A percentile compares a stretch with the other conserved stretches of the same genome.
These are phyloP conservation scores for Salvia miltiorrhiza DNA, from an alignment of 257 asterid genomes.

Conservation along the genomic window DNA sequence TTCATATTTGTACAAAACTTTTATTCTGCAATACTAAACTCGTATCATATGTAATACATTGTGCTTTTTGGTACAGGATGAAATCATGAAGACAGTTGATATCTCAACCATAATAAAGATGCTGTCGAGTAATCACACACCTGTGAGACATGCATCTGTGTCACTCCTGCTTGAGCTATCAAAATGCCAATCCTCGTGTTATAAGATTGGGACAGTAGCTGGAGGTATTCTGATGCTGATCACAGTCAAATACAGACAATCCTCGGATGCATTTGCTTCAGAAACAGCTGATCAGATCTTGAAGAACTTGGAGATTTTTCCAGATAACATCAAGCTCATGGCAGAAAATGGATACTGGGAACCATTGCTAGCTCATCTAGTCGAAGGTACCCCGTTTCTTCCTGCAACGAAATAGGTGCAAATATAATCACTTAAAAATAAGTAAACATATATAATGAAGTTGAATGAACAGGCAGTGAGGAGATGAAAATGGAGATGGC, in stretches of 20 bases:
- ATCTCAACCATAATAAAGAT: slow-evolving; percentile 44
- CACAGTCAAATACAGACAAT: slow-evolving; percentile 50
- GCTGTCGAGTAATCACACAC: slow-evolving; percentile 59
- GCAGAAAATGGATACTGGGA: slow-evolving; percentile 83
- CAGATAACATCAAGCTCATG: slow-evolving; percentile 69
- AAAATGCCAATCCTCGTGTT: slow-evolving; percentile 33
- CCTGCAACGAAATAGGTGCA: neutral
- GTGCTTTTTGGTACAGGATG: slow-evolving; percentile 40
- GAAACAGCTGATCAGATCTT: slow-evolving; percentile 55
- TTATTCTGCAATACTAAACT: neutral
- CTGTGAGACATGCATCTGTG: slow-evolving; percentile 57
- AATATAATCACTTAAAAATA: neutral
- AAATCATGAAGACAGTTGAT: slow-evolving; percentile 43
- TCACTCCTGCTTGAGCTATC: slow-evolving; percentile 61
- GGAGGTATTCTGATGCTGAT: slow-evolving; percentile 74
- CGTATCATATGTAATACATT: neutral
- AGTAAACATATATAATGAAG: neutral
- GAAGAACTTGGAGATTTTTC: slow-evolving; percentile 59
- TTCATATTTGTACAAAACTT: neutral
- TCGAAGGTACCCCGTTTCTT: slow-evolving; percentile 39
- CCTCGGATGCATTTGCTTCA: slow-evolving; percentile 47
- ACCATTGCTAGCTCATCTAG: slow-evolving; percentile 58
- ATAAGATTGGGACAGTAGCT: slow-evolving; percentile 46
- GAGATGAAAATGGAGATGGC: slow-evolving; percentile 69
- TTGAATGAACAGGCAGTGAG: slow-evolving; percentile 50